A percentile compares a stretch with the other conserved stretches of the same genome.
phyloP scores from a whole-genome alignment of 805 yeast species.

The Candida chauliodis region DNA sequence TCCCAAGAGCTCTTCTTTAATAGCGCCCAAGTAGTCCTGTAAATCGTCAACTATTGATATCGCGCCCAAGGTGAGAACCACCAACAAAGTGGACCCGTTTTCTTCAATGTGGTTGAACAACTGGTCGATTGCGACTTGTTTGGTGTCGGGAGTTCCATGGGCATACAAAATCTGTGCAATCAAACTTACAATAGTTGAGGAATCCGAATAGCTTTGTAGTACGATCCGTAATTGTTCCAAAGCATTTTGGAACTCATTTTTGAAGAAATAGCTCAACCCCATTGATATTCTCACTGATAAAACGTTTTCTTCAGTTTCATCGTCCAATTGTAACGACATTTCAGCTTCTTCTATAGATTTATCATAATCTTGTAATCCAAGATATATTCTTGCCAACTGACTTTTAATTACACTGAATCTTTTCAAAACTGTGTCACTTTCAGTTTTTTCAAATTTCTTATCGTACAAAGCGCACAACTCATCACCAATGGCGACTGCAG shows the following conservation, averaged over 20 bases:
- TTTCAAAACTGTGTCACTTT: slow-evolving; percentile 42
- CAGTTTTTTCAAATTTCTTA: slow-evolving; percentile 51
- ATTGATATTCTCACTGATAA: slow-evolving; percentile 63
- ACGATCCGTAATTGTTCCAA: slow-evolving; percentile 64
- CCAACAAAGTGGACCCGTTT: slow-evolving; percentile 62
- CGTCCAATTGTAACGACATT: slow-evolving; percentile 48
- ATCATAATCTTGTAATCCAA: slow-evolving; percentile 57
- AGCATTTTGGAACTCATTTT: slow-evolving; percentile 59
- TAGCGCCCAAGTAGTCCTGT: slow-evolving; percentile 57
- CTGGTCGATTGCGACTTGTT: slow-evolving; percentile 82
- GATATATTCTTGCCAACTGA: slow-evolving; percentile 65
- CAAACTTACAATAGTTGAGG: slow-evolving; percentile 65
- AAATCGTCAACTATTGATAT: slow-evolving; percentile 64
- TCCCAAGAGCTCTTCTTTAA: slow-evolving; percentile 59
- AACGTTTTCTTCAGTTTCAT: slow-evolving; percentile 12
- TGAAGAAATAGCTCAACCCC: slow-evolving; percentile 72
- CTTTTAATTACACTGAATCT: slow-evolving; percentile 60
- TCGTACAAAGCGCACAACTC: slow-evolving; percentile 51
- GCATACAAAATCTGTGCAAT: slow-evolving; percentile 79
- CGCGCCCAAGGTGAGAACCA: slow-evolving; percentile 76
- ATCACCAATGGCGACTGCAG: slow-evolving; percentile 48
- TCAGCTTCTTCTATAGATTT: slow-evolving; percentile 61
- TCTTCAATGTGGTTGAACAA: slow-evolving; percentile 61
- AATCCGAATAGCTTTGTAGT: slow-evolving; percentile 49
- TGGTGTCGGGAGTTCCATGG: slow-evolving; percentile 69